Percentiles rank a stretch among this genome's conserved stretches.
Evolutionary conservation across 371 early-diverging fungal species (phyloP).

Genomic region (Coemansia sp.): DNA sequence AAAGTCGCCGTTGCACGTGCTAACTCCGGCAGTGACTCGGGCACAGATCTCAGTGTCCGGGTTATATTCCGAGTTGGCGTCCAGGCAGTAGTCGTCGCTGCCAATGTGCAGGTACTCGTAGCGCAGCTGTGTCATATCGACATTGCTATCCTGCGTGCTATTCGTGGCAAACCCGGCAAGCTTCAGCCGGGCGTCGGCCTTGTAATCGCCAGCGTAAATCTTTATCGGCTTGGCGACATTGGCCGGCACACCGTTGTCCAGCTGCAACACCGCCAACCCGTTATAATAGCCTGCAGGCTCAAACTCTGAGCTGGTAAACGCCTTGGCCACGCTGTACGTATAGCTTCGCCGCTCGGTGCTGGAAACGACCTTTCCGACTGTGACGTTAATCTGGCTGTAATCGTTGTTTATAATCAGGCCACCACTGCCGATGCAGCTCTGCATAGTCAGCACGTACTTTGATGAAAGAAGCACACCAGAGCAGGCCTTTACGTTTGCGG

Average conservation of each 20-base stretch:
- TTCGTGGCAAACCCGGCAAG: conserved; percentile 6
- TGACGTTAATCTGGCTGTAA: conserved; percentile 1
- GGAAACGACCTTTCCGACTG: neutral
- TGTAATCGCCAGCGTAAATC: conserved; percentile 3
- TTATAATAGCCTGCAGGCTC: neutral
- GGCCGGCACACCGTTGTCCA: neutral
- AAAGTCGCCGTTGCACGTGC: neutral
- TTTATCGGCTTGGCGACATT: conserved; percentile 2
- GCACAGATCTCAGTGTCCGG: neutral
- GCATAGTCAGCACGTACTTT: conserved; percentile 6
- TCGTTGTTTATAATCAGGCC: neutral
- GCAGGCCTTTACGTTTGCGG: neutral
- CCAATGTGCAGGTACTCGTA: conserved; percentile 1
- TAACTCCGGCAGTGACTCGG: neutral
- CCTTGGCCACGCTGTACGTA: neutral
- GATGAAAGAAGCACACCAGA: conserved; percentile 6
- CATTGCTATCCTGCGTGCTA: neutral
- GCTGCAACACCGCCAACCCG: conserved; percentile 1
- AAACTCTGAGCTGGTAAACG: conserved; percentile 6
- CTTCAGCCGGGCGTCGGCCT: neutral
- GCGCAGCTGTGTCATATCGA: conserved; percentile 3
- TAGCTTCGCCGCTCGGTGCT: no score
- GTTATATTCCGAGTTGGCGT: neutral
- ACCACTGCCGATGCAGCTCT: neutral
- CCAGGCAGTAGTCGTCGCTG: conserved; percentile 1